Evolutionary conservation across 202 grass and related monocot species (phyloP), one percentile per base, ranked within the genome.

Genomic region (Panicum hallii): DNA sequence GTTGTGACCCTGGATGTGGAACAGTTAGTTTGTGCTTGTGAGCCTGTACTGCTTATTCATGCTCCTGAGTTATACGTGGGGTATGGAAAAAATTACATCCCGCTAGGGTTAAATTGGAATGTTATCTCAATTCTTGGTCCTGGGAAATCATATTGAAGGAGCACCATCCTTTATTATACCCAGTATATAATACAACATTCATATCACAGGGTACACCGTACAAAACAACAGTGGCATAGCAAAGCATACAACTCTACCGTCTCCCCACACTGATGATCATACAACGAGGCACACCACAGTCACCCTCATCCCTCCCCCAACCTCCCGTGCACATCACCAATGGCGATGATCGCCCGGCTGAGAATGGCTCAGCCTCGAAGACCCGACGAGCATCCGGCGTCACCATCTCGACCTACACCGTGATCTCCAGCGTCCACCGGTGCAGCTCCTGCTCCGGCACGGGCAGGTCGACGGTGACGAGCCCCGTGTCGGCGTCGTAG

Each of bases 401-500:
- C 23, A 9, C 6, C 47, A 42, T 11, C 22, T 26, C 84, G 34
- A 19, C 72, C 23, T 82, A 94, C 28, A 91, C 69, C 13, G 38
- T 5, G 7, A 95, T 87, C 83, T 92, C 87, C 81, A 97, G 65
- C 40, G 40, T 76, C 85, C 89, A 92, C 67, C 36, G 74, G 87
- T 94, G 85, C 75, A 92, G 28, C 43, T 94, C 94, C 82, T 92
- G 7, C 76, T 90, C 75, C 61, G 94, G 85, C 43, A 83, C 77
- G 1, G 94, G 89, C 50, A 97, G 19, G 20, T 97, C 79, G 5
- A 94, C 42, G 57, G 73, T 45, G 70, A 93, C 17, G 32, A 97
- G 87, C 4, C 94, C 89, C 3, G 61, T 88, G 20, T 30, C 58
- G 1, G 41, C 41, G 47, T 95, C 87, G 36, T 91, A 93, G 68